phyloP scores from a whole-genome alignment of 2,329 filamentous ascomycete genomes.

The Myriosclerotinia curreyana region DNA sequence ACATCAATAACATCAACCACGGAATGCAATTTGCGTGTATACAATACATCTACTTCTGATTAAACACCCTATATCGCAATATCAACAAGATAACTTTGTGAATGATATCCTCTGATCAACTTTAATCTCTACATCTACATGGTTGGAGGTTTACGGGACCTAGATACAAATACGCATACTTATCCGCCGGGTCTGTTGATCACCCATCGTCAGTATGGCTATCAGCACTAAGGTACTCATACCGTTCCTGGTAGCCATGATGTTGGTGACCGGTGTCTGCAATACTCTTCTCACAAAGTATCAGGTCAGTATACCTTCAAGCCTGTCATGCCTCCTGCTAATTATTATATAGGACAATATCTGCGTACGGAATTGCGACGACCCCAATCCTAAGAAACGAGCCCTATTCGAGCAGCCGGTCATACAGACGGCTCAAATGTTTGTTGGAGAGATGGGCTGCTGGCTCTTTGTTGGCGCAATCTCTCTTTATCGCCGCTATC shows the following conservation, averaged over 20 bases:
- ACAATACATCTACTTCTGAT: neutral
- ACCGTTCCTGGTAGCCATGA: conserved; percentile 88
- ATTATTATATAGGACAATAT: conserved; percentile 72
- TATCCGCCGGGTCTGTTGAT: neutral
- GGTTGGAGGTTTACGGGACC: neutral
- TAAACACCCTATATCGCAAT: neutral
- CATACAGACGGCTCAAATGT: conserved; percentile 97
- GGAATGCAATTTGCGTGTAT: neutral
- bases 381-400: conserved; percentile 61
- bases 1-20: neutral
- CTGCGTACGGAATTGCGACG: conserved; percentile 87
- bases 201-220: conserved; percentile 18
- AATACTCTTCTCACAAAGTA: conserved; percentile 97
- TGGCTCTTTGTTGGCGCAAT: conserved; percentile 83
- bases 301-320: conserved; percentile 57
- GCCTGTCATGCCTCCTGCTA: conserved; percentile 22
- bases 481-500: conserved; percentile 60
- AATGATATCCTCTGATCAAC: neutral
- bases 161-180: conserved; percentile 13
- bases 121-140: neutral
- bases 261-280: conserved; percentile 92
- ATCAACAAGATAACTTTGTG: neutral
- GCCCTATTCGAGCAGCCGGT: conserved; percentile 89
- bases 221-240: conserved; percentile 49
- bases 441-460: conserved; percentile 91